phyloP scores from a whole-genome alignment of 176 grass and related monocot genomes.

The Hordeum marinum region DNA sequence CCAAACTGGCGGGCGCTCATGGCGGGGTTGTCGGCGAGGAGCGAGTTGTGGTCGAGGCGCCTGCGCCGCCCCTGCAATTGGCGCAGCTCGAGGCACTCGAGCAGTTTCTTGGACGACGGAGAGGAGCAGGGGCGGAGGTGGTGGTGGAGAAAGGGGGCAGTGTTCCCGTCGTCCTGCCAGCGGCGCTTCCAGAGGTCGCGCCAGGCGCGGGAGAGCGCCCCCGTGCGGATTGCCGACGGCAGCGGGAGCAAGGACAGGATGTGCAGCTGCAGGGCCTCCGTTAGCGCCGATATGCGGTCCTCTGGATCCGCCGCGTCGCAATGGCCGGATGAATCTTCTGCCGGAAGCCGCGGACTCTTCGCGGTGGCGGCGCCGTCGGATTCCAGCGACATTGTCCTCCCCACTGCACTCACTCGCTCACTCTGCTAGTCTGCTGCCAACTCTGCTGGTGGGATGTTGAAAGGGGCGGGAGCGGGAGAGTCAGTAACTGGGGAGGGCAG shows the following conservation, averaged over 20 bases:
- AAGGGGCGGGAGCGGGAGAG: too few species aligned
- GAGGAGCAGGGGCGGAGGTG: not conserved
- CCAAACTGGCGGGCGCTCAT: not conserved
- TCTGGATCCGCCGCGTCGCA: not conserved
- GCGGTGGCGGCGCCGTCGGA: not conserved
- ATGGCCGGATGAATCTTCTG: not conserved
- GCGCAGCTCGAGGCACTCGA: not conserved
- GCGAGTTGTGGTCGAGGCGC: conserved; percentile 42
- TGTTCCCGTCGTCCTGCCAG: conserved; percentile 16
- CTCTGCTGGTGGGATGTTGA: too few species aligned
- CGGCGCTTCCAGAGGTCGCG: conserved; percentile 45
- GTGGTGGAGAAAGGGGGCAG: conserved; percentile 16
- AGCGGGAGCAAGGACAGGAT: conserved; percentile 49
- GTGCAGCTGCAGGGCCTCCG: conserved; percentile 27
- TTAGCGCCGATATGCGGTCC: conserved; percentile 32
- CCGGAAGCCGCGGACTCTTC: not conserved
- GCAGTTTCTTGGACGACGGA: conserved; percentile 2
- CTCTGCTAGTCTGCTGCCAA: too few species aligned
- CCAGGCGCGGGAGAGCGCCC: conserved; percentile 36
- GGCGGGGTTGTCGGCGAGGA: conserved; percentile 10
- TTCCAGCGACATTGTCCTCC: not conserved
- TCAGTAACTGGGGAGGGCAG: too few species aligned
- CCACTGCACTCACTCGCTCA: not conserved
- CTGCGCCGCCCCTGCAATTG: not conserved
- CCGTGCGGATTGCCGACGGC: conserved; percentile 45